Percentiles rank a stretch among this genome's conserved stretches.
These are phyloP conservation scores for Yamadazyma ubonensis DNA, from an alignment of 805 yeast species.

Conservation along the genomic window DNA sequence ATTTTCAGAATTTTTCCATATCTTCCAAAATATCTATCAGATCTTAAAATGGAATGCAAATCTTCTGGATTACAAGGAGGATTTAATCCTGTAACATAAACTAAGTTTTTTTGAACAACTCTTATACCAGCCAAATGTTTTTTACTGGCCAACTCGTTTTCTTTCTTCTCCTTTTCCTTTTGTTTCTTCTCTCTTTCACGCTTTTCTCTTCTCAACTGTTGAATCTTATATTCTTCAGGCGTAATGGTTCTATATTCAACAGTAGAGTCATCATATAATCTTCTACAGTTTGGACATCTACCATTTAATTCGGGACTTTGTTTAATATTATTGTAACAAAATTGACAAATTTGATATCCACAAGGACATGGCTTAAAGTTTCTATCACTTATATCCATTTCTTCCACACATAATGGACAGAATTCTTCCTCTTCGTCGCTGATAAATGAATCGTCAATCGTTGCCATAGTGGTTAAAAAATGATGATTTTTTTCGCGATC, in stretches of 20 bases:
- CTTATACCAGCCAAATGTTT: constrained; percentile 95
- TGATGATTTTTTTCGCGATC: no score
- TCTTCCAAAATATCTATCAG: constrained; percentile 97
- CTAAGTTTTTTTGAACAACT: constrained; percentile 96
- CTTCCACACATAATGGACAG: constrained; percentile 95
- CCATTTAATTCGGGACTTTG: constrained; percentile 95
- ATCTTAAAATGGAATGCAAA: constrained; percentile 73
- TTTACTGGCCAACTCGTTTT: constrained; percentile 78
- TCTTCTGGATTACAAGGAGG: constrained; percentile 84
- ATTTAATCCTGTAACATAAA: constrained; percentile 91
- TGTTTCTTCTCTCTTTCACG: constrained; percentile 81
- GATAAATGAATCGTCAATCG: constrained; percentile 53
- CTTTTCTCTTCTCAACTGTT: constrained; percentile 76
- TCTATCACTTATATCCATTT: constrained; percentile 93
- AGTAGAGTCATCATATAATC: constrained; percentile 88
- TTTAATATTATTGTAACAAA: constrained; percentile 94
- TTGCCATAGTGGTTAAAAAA: constrained; percentile 28
- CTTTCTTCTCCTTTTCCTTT: constrained; percentile 88
- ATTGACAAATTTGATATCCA: constrained; percentile 97
- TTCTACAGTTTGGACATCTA: constrained; percentile 95
- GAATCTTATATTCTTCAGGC: constrained; percentile 82
- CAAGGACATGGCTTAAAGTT: constrained; percentile 99
- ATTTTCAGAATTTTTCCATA: constrained; percentile 93
- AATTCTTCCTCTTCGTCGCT: constrained; percentile 81
- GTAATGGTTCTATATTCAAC: constrained; percentile 84